A percentile compares a stretch with the other conserved stretches of the same genome.
These are phyloP conservation scores for Oryza longistaminata DNA, from an alignment of 176 grass and related monocot species.

Conservation along the genomic window DNA sequence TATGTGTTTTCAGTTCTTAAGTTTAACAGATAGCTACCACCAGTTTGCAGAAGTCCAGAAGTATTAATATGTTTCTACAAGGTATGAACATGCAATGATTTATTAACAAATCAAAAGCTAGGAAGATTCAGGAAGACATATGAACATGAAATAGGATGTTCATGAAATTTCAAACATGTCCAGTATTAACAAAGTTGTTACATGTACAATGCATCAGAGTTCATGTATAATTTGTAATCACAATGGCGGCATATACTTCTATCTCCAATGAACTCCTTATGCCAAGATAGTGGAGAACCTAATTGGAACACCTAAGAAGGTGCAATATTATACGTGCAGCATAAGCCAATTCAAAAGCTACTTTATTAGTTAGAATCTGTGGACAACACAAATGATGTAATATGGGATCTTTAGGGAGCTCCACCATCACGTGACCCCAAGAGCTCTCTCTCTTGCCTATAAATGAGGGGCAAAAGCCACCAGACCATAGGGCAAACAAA, in stretches of 20 bases:
- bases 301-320: slow-evolving; percentile 38
- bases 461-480: slow-evolving; percentile 76
- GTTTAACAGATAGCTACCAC: neutral
- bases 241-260: slow-evolving; percentile 24
- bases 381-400: slow-evolving; percentile 44
- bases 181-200: neutral
- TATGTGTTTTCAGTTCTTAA: neutral
- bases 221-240: slow-evolving; percentile 17
- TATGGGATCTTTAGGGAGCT: slow-evolving; percentile 39
- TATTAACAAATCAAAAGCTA: neutral
- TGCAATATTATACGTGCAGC: slow-evolving; percentile 41
- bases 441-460: slow-evolving; percentile 55
- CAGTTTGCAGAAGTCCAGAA: neutral
- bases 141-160: neutral
- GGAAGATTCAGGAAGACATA: neutral
- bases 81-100: neutral
- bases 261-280: slow-evolving; percentile 5
- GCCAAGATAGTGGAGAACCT: slow-evolving; percentile 17
- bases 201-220: neutral
- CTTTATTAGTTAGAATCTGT: slow-evolving; percentile 45
- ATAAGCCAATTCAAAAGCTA: slow-evolving; percentile 44
- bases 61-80: neutral
- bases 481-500: slow-evolving; percentile 46
- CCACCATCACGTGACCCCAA: slow-evolving; percentile 49
- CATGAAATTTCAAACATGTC: neutral